Base-by-base conservation (phyloP, 257 asterid species). In the Solanum medicagineum region DNA sequence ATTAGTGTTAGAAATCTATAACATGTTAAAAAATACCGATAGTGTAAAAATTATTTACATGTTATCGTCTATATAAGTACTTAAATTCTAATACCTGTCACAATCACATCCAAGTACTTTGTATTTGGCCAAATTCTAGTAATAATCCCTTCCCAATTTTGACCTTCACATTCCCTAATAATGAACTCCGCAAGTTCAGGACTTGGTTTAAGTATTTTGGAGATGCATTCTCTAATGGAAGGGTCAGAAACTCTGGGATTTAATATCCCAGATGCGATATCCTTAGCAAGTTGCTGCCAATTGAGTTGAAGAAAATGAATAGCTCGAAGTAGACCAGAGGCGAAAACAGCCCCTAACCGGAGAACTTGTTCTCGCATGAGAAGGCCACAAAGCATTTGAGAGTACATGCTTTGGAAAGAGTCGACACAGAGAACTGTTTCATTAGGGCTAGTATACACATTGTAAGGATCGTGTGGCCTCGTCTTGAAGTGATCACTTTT, bases 311-410 rank as follows among this genome's bases (percentile, higher is more conserved):
- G 96, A 89, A 95, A 95, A 12, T 90, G 89, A 81, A 94, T 92
- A 19, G 97, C 97, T 0, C 97, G 92, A 87, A 95, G 93, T 8
- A 95, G 90, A 47, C 97, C 97, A 1, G 97, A 95, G 49, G 98
- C 97, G 6, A 95, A 95, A 22, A 94, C 96, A 4, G 98, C 98
- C 1, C 98, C 98, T 51, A 94, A 89, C 0, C 98, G 91, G 24
- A 94, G 93, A 45, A 95, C 98, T 8, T 95, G 87, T 3, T 93
- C 85, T 3, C 95, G 87, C 95, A 92, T 90, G 69, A 94, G 53
- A 36, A 95, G 93, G 71, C 97, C 98, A 54, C 98, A 95, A 0
- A 94, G 92, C 98, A 95, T 94, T 81, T 95, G 98, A 0, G 97
- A 86, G 59, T 94, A 95, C 94, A 94, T 91, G 94, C 98, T 94